These are phyloP conservation scores for Dactylonectria macrodidyma DNA, from an alignment of 2,329 filamentous ascomycete genomes.

Conservation along the genomic window DNA sequence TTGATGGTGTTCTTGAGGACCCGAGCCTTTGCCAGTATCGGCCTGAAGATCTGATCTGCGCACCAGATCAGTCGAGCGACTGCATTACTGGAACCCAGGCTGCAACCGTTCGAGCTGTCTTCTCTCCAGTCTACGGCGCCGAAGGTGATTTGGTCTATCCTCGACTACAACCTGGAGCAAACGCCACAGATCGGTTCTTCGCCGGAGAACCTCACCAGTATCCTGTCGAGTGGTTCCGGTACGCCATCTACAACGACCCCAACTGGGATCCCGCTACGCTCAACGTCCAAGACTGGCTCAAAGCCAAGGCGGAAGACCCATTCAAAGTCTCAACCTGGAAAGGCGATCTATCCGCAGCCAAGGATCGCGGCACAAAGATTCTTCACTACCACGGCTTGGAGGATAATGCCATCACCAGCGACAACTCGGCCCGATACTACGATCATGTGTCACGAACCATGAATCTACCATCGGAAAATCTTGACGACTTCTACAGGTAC, in stretches of 20 bases:
- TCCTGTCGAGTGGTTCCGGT: slow-evolving; percentile 52
- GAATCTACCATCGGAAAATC: slow-evolving; percentile 43
- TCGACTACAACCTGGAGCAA: slow-evolving; percentile 64
- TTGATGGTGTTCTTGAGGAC: slow-evolving; percentile 64
- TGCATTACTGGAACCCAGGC: slow-evolving; percentile 13
- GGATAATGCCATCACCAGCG: slow-evolving; percentile 37
- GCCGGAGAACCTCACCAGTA: slow-evolving; percentile 22
- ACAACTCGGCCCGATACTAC: slow-evolving; percentile 45
- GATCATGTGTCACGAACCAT: slow-evolving; percentile 36
- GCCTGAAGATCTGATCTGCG: slow-evolving; percentile 57
- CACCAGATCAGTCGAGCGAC: not conserved
- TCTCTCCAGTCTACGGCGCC: slow-evolving; percentile 46
- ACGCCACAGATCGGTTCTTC: slow-evolving; percentile 51
- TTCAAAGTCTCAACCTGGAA: slow-evolving; percentile 58
- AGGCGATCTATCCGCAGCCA: slow-evolving; percentile 57
- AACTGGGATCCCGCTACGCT: slow-evolving; percentile 47
- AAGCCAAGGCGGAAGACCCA: slow-evolving; percentile 55
- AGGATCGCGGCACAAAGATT: slow-evolving; percentile 58
- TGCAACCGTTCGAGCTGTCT: slow-evolving; percentile 40
- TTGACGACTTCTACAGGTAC: slow-evolving; percentile 66
- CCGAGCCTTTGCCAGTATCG: slow-evolving; percentile 61
- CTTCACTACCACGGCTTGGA: slow-evolving; percentile 62
- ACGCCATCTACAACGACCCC: slow-evolving; percentile 59
- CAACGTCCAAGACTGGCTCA: slow-evolving; percentile 39
- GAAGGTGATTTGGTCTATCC: slow-evolving; percentile 57